Evolutionary conservation across 2,329 filamentous ascomycete species (phyloP), one percentile per base, ranked within the genome.

Genomic region (Penicillium sp.): DNA sequence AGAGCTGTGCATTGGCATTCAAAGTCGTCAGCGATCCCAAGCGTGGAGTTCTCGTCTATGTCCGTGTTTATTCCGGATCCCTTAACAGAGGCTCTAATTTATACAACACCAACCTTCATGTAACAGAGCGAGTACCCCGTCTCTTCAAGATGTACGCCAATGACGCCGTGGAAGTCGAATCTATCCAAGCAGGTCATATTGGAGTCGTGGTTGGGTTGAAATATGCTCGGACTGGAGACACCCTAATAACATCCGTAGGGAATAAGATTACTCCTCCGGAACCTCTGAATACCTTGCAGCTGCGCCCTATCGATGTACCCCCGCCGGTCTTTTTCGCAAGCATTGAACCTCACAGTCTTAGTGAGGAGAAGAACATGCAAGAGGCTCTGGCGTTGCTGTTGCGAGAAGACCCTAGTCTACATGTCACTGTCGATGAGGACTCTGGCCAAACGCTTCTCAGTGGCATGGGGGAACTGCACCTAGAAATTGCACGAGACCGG

Each of bases 251-350:
- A 1, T 91, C 90, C 63, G 79, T 83, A 23, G 83, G 83, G 6
- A 77, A 80, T 45, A 85, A 84, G 68, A 82, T 82, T 6, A 81
- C 83, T 0, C 86, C 90, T 1, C 84, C 88, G 18, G 81, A 85
- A 16, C 81, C 84, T 0, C 76, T 96, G 49, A 85, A 87, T 50
- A 86, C 82, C 16, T 77, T 97, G 16, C 91, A 96, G 67, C 83
- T 99, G 35, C 85, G 91, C 16, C 91, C 94, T 0, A 94, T 96
- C 26, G 83, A 89, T 58, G 90, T 97, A 0, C 93, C 94, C 0
- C 91, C 94, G 0, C 91, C 94, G 0, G 94, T 99, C 0, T 96
- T 97, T 67, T 99, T 97, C 71, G 87, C 95, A n/a, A 90, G 92
- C 59, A 86, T 97, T 26, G 93, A 97, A 62, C 90, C 85, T 18